Conservation (phyloP, 2,329 filamentous ascomycete genomes). For the Claviceps capensis region DNA sequence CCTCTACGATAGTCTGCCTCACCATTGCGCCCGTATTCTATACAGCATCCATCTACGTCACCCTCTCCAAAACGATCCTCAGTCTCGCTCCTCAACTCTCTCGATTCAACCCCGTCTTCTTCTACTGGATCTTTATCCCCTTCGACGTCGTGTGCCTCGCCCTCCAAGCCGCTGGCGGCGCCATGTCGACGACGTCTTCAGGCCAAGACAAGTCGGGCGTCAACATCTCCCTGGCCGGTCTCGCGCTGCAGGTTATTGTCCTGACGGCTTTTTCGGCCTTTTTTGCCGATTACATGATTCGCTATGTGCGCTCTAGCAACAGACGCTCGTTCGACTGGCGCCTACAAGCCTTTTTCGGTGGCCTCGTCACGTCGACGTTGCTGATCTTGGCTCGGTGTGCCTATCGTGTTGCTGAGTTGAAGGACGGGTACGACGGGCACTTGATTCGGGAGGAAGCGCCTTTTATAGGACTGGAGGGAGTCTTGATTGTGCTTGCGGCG, state of each 20-base stretch:
- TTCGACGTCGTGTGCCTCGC: slow-evolving; percentile 42
- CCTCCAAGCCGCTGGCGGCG: slow-evolving; percentile 44
- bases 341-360: slow-evolving; percentile 33
- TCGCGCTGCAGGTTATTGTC: slow-evolving; percentile 44
- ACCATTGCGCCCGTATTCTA: slow-evolving; percentile 35
- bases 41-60: slow-evolving; percentile 53
- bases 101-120: slow-evolving; percentile 28
- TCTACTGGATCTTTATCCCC: slow-evolving; percentile 38
- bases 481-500: slow-evolving; percentile 23
- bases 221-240: slow-evolving; percentile 33
- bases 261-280: slow-evolving; percentile 36
- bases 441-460: slow-evolving; percentile 38
- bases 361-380: slow-evolving; percentile 38
- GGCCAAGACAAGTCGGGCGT: slow-evolving; percentile 26
- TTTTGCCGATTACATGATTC: slow-evolving; percentile 36
- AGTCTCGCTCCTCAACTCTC: slow-evolving; percentile 26
- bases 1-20: slow-evolving; percentile 33
- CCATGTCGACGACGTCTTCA: slow-evolving; percentile 29
- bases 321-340: slow-evolving; percentile 15
- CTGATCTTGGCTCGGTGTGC: slow-evolving; percentile 48
- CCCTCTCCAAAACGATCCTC: slow-evolving; percentile 32
- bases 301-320: slow-evolving; percentile 21
- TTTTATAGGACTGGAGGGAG: slow-evolving; percentile 41
- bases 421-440: slow-evolving; percentile 43
- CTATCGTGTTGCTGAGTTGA: slow-evolving; percentile 53